phyloP scores from a whole-genome alignment of 225 moss, liverwort and hornwort species.

The Lunularia cruciata region DNA sequence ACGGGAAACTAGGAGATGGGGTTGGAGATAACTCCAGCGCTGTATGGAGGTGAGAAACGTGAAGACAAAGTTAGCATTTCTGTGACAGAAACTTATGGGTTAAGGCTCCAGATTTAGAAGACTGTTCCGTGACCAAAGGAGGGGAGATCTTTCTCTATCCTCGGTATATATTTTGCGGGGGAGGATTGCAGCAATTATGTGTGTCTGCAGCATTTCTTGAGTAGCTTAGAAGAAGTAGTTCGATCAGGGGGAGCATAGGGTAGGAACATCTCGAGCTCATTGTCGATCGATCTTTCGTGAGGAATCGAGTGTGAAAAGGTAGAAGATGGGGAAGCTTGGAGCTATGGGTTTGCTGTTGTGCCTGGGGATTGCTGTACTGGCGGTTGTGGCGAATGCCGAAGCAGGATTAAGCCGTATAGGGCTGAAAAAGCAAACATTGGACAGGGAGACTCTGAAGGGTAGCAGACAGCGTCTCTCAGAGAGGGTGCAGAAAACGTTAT shows the following conservation, averaged over 20 bases:
- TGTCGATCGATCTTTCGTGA: neutral
- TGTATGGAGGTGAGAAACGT: too few species aligned
- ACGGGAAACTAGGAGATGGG: too few species aligned
- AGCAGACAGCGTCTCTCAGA: conserved; percentile 12
- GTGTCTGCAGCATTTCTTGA: too few species aligned
- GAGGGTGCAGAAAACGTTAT: conserved; percentile 30
- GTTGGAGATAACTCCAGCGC: too few species aligned
- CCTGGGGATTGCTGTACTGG: neutral
- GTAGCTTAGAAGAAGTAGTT: too few species aligned
- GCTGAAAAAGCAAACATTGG: conserved; percentile 34
- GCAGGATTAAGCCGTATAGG: conserved; percentile 27
- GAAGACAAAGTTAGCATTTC: neutral
- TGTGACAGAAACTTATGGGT: conserved; percentile 2
- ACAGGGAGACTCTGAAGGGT: conserved; percentile 27
- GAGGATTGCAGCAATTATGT: too few species aligned
- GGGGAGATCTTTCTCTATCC: too few species aligned
- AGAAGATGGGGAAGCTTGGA: conserved; percentile 12
- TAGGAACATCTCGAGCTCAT: neutral
- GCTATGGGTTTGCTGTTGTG: conserved; percentile 8
- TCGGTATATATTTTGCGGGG: too few species aligned
- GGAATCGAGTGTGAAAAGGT: neutral
- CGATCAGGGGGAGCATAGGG: too few species aligned
- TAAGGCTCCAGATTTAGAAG: neutral
- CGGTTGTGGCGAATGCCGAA: conserved; percentile 6
- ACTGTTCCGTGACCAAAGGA: too few species aligned